Base-by-base conservation (phyloP, 768 basidiomycete species). In the Inosperma sp. region DNA sequence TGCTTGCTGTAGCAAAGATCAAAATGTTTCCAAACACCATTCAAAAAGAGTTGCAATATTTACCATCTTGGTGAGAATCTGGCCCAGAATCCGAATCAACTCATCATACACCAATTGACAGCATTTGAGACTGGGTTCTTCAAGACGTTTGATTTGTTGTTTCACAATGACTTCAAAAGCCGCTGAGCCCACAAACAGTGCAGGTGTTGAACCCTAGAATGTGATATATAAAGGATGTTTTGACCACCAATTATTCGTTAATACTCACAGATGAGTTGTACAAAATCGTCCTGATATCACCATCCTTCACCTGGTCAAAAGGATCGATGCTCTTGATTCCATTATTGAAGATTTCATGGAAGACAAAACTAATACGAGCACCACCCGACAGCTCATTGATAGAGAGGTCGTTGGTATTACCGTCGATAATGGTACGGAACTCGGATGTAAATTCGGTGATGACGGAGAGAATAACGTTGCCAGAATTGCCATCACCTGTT, bases 81-180 rank as follows among this genome's bases (percentile, higher is more conserved):
- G 93, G 14, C 88, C 84, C 35, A 99, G 81, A 55, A 99, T 99
- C 41, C 96, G 84, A 63, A 97, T 96, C 33, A 99, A 80, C 64
- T 98, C 96, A 60, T 98, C 96, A 57, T 97, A 98, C 3, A 99
- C 90, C 52, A 98, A 76, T 56, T 93, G 86, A 62, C 93, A 95
- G 62, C 96, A 98, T 65, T 94, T 94, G 59, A 97, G 69, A 56
- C 81, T 76, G 10, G 96, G 96, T 6, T 98, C 96, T 65, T 98
- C 96, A 47, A 99, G 72, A 34, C 96, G 82, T 69, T 93, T 88
- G 69, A 99, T 99, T 70, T 99, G 96, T 66, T 98, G 92, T 74
- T 98, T 99, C 59, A 98, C 92, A 59, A 99, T 98, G 53, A 94
- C 91, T 62, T 99, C 96, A 61, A 99, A 99, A 6, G 95, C 96